Evolutionary conservation across 768 basidiomycete species (phyloP), one percentile per base, ranked within the genome.

Genomic region (Termitomyces sp.): DNA sequence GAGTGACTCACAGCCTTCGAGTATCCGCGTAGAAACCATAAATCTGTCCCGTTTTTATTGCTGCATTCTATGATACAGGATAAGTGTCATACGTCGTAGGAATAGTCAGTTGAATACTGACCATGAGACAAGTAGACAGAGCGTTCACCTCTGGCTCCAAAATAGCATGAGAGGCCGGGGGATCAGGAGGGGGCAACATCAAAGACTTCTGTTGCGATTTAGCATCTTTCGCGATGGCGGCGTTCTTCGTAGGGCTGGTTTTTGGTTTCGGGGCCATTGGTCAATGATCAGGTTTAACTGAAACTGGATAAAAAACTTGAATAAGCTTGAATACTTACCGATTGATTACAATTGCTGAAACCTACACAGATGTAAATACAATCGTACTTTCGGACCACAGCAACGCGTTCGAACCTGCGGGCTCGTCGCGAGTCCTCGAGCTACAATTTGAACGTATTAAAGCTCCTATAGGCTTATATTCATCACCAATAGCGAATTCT

Each of bases 21-120:
- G 83, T 73, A 59, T 90, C 86, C 0, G 81, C 76, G 64, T 89
- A 85, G 65, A 89, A 91, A 8, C 76, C 73, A 62, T 89, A 87
- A 16, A 92, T 76, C 64, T 90, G 83, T 5, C 82, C 88, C 2
- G 87, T 85, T 68, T 84, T 89, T 4, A 89, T 72, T 6, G 84
- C 79, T n/a, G 84, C 82, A 62, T 82, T 83, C 87, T 80, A 53
- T 5, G 50, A 59, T 38, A 17, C 46, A 25, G 4, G 55, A 40
- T 14, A 56, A 37, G 32, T 29, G 17, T 27, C 65, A 19, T 62
- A 47, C 31, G 44, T 17, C 27, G 51, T 19, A 51, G 51, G 38
- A 17, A 14, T 17, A 19, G 42, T 3, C 21, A 34, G 29, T 40
- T 4, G 16, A n/a, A 43, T 12, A 59, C 70, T 60, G 58, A 83